phyloP scores from a whole-genome alignment of 106 monocot genomes.

The Apostasia shenzhenica region DNA sequence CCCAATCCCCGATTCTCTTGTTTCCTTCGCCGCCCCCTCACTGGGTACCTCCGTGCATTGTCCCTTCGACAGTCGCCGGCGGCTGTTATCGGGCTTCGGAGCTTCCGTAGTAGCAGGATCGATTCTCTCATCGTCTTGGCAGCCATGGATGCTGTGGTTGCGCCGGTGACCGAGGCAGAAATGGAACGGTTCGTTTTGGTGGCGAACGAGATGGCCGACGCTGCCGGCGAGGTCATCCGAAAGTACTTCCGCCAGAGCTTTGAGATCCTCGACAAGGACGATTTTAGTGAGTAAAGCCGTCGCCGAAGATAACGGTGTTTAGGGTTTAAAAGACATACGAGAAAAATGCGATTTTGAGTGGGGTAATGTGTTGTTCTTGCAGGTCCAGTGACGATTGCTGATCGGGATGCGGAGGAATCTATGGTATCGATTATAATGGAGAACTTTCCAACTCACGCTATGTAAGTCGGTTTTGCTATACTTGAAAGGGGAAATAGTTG shows the following conservation, averaged over 20 bases:
- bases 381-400: constrained; percentile 99
- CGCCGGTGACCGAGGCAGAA: background rate
- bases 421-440: constrained; percentile 72
- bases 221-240: constrained; percentile 66
- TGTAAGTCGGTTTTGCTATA: constrained; percentile 31
- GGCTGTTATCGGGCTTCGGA: background rate
- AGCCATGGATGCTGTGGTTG: background rate
- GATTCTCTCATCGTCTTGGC: background rate
- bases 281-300: constrained; percentile 49
- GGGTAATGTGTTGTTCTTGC: constrained; percentile 1
- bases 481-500: too few species aligned
- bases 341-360: background rate
- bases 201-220: constrained; percentile 64
- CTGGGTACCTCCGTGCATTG: background rate
- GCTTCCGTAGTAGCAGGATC: background rate
- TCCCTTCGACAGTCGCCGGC: background rate
- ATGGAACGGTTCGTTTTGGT: constrained; percentile 57
- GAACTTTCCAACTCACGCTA: constrained; percentile 74
- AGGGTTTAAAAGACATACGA: background rate
- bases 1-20: background rate
- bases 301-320: background rate
- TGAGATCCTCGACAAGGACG: constrained; percentile 76
- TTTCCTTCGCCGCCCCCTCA: background rate
- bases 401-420: constrained; percentile 75
- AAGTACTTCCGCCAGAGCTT: constrained; percentile 89